Evolutionary conservation across 2,329 filamentous ascomycete species (phyloP).

Genomic region (Metarhizium rileyi): DNA sequence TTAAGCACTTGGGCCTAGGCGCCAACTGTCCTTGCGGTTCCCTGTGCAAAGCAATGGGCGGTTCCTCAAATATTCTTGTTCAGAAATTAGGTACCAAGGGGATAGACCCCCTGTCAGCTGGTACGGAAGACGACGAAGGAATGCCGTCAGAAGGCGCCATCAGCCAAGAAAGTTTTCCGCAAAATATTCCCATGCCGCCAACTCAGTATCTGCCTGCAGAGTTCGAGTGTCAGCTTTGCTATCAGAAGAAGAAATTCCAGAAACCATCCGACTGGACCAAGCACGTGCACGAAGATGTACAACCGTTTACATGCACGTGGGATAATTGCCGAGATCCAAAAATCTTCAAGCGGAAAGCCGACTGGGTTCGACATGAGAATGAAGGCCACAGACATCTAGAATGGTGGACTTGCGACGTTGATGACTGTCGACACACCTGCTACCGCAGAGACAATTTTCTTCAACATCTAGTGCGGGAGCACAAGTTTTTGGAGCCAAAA

Average conservation of each 20-base stretch:
- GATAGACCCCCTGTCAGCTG: conserved; percentile 43
- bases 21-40: conserved; percentile 50
- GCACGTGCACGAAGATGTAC: conserved; percentile 87
- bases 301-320: conserved; percentile 90
- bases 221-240: conserved; percentile 86
- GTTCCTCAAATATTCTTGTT: conserved; percentile 52
- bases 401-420: conserved; percentile 79
- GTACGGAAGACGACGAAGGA: conserved; percentile 47
- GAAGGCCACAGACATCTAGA: conserved; percentile 83
- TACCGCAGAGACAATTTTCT: conserved; percentile 88
- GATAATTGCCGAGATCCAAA: conserved; percentile 73
- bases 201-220: conserved; percentile 68
- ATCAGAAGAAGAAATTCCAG: conserved; percentile 71
- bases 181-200: conserved; percentile 73
- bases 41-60: conserved; percentile 58
- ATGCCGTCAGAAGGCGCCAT: conserved; percentile 60
- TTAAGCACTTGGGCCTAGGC: conserved; percentile 58
- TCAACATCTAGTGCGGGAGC: conserved; percentile 84
- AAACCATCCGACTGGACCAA: conserved; percentile 97
- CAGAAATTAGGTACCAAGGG: conserved; percentile 50
- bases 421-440: conserved; percentile 73
- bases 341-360: conserved; percentile 89
- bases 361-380: conserved; percentile 92
- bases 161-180: conserved; percentile 64
- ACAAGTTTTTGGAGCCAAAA: conserved; percentile 77